phyloP scores from a whole-genome alignment of 192 early-diverging fungal species.

The Coemansia sp. region DNA sequence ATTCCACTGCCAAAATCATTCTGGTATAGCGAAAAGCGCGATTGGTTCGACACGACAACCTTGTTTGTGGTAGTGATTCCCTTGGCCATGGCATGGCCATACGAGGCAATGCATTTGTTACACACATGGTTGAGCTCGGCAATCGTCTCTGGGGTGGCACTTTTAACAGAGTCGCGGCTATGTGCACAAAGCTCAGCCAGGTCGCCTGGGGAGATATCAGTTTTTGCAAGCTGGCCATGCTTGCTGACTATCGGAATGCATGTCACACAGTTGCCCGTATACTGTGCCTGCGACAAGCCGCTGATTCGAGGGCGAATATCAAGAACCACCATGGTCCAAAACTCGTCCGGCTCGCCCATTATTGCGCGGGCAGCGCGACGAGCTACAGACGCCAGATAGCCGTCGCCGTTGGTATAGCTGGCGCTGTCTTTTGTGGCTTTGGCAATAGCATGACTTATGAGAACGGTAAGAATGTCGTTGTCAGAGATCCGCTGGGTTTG shows the following conservation, averaged over 20 bases:
- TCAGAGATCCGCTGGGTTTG: neutral
- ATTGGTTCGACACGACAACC: constrained; percentile 18
- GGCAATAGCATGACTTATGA: constrained; percentile 4
- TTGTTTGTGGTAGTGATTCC: neutral
- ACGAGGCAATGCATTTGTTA: neutral
- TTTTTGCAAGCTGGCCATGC: neutral
- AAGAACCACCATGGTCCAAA: constrained; percentile 8
- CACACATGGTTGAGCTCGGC: neutral
- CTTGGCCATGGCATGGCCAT: constrained; percentile 6
- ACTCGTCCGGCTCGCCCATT: neutral
- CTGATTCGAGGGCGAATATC: constrained; percentile 11
- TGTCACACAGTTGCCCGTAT: constrained; percentile 5
- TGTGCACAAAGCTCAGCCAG: constrained; percentile 5
- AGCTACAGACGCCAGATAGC: neutral
- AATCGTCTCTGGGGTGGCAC: neutral
- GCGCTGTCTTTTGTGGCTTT: neutral
- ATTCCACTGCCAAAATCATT: constrained; percentile 24
- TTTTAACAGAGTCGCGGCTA: neutral
- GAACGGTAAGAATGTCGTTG: constrained; percentile 16
- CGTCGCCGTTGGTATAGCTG: neutral
- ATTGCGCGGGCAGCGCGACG: neutral
- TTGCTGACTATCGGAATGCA: neutral
- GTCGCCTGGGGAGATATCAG: neutral
- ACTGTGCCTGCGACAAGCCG: neutral
- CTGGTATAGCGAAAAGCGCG: constrained; percentile 12